Evolutionary conservation across 2,329 filamentous ascomycete species (phyloP), one percentile per base, ranked within the genome.

Genomic region (Pseudonectria buxi): DNA sequence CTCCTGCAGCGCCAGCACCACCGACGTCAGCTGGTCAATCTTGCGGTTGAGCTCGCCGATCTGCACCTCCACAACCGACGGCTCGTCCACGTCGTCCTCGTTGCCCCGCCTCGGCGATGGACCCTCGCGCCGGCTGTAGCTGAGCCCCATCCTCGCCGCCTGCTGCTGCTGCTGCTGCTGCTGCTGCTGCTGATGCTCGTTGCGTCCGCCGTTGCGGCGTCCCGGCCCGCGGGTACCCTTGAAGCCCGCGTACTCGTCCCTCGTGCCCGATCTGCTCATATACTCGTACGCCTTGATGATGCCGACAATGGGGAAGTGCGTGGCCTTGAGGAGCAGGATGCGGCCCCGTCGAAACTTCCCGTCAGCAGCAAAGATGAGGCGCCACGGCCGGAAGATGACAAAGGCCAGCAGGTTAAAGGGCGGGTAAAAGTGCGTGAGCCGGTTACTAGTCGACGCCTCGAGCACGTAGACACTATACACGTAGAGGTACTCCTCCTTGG

Each of bases 401-500:
- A 89, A 68, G 7, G 85, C 81, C 29, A 90, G 66, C 26, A 92
- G 72, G 57, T 90, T 92, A 50, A 83, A 75, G 2, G 80, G 80
- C 32, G 79, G 79, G 50, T 81, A 81, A 54, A 83, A 83, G 58
- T 83, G 78, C 4, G 78, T 83, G 24, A 83, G 69, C 30, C 79
- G 69, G 47, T 82, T 82, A 49, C 75, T 79, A 28, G 80, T 83
- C 32, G 78, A 81, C 11, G 78, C 78, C 58, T 80, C 72, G 36
- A 79, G 68, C 46, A 79, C 78, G 56, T 79, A 78, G 33, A 77
- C 71, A 46, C 71, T 76, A 59, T 80, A 89, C 50, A 87, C 78
- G 54, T 85, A 88, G 24, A 89, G 69, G 52, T 89, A 89, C 58
- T 90, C 85, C 53, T 88, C 84, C 39, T 70, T 70, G 26, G 78